These are phyloP conservation scores for Dunaliella primolecta DNA, from an alignment of 139 green algal genomes.

Conservation along the genomic window DNA sequence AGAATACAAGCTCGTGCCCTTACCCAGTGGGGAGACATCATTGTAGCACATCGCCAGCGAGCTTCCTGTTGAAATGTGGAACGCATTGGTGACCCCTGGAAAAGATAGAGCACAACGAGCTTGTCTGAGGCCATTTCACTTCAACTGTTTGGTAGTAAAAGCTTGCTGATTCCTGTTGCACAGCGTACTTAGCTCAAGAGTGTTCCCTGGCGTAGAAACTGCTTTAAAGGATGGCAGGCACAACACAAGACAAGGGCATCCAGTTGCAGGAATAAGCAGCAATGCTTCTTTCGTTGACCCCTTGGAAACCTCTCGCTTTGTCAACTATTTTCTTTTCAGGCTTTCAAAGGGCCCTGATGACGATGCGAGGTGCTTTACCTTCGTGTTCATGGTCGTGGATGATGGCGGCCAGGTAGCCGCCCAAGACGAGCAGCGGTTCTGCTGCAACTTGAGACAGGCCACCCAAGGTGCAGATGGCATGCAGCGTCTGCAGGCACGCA, in stretches of 20 bases:
- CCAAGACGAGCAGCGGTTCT: neutral
- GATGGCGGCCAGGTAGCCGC: neutral
- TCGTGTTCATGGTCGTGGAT: neutral
- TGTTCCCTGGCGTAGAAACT: no score
- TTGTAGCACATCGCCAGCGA: neutral
- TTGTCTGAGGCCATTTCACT: no score
- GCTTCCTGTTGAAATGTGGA: neutral
- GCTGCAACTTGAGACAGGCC: neutral
- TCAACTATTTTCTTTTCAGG: no score
- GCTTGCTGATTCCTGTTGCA: no score
- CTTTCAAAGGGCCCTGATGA: no score
- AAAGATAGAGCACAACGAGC: no score
- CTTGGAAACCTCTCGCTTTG: no score
- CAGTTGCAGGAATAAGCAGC: neutral
- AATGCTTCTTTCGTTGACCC: no score
- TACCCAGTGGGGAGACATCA: neutral
- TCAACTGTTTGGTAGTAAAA: no score
- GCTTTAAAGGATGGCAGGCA: no score
- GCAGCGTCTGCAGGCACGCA: neutral
- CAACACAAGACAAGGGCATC: neutral
- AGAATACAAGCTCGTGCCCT: neutral
- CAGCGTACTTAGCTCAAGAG: no score
- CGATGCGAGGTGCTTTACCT: no score
- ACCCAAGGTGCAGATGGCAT: neutral
- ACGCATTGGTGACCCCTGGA: neutral